Conservation (phyloP, 2,329 filamentous ascomycete genomes). For the Alternaria ventricosa region DNA sequence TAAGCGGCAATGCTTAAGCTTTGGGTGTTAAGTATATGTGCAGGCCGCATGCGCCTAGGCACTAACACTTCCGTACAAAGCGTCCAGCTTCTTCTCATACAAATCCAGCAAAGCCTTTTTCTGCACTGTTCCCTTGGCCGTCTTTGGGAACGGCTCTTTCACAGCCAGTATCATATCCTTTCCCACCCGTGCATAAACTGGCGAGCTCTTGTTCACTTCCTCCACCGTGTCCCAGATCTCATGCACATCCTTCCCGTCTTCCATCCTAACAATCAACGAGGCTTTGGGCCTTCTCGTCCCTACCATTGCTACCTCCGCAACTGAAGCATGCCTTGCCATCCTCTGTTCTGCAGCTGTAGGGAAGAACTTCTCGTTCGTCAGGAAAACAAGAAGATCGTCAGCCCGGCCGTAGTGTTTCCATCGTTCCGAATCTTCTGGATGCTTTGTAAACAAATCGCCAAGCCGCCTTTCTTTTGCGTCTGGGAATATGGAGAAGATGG, state of each 20-base stretch:
- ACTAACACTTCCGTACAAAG: conserved; percentile 2
- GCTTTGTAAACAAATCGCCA: conserved; percentile 25
- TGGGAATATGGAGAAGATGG: conserved; percentile 26
- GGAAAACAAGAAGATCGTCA: conserved; percentile 29
- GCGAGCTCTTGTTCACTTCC: conserved; percentile 51
- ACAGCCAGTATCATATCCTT: conserved; percentile 53
- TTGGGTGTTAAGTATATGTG: background rate
- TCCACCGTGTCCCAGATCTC: conserved; percentile 56
- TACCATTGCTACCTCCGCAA: conserved; percentile 42
- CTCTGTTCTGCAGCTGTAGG: conserved; percentile 27
- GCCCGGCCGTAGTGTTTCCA: conserved; percentile 28
- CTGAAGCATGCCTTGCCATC: conserved; percentile 28
- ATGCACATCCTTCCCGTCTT: conserved; percentile 44
- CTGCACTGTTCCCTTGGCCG: conserved; percentile 57
- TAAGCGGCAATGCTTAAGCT: conserved; percentile 30
- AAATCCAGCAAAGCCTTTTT: conserved; percentile 49
- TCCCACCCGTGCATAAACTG: conserved; percentile 53
- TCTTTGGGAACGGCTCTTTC: conserved; percentile 54
- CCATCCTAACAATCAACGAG: conserved; percentile 34
- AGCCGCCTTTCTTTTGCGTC: conserved; percentile 17
- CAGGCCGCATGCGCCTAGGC: background rate
- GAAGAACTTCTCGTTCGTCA: conserved; percentile 29
- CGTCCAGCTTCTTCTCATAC: conserved; percentile 39
- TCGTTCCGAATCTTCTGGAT: conserved; percentile 11
- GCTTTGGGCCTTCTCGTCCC: conserved; percentile 38